Evolutionary conservation across 371 early-diverging fungal species (phyloP).

Genomic region (Cokeromyces recurvatus): DNA sequence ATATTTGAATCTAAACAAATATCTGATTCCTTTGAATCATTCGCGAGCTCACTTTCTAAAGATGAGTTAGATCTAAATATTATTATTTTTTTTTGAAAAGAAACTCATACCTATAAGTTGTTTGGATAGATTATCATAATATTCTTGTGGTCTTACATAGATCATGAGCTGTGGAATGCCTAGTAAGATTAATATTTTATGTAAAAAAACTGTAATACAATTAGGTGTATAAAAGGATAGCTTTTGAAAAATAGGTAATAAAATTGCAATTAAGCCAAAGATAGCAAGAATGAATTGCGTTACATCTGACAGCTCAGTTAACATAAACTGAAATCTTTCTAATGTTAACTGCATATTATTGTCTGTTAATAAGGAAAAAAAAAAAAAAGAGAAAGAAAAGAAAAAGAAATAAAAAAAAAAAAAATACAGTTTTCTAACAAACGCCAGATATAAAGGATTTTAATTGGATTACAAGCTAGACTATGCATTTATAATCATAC

Average conservation of each 20-base stretch:
- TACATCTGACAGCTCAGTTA: slow-evolving; percentile 10
- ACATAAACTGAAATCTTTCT: slow-evolving; percentile 6
- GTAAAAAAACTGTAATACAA: slow-evolving; percentile 7
- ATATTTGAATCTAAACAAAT: slow-evolving; percentile 14
- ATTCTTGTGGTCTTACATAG: slow-evolving; percentile 18
- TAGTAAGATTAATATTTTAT: slow-evolving; percentile 2
- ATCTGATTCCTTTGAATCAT: slow-evolving; percentile 3
- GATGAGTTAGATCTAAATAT: neutral
- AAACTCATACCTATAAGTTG: slow-evolving; percentile 5
- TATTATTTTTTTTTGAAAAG: neutral
- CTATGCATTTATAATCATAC: too few species aligned
- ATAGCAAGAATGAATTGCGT: slow-evolving; percentile 10
- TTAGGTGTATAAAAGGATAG: slow-evolving; percentile 6
- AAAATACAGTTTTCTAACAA: too few species aligned
- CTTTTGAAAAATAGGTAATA: slow-evolving; percentile 13
- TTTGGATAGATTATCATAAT: slow-evolving; percentile 15
- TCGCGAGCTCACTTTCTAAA: slow-evolving; percentile 15
- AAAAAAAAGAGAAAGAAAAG: too few species aligned
- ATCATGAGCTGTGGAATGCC: slow-evolving; percentile 13
- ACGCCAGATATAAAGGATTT: too few species aligned
- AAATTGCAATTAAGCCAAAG: slow-evolving; percentile 12
- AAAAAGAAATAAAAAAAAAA: too few species aligned
- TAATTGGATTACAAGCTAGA: too few species aligned
- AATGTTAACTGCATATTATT: slow-evolving; percentile 14
- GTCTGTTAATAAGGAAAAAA: neutral